Percentiles rank a stretch among this genome's conserved stretches.
Evolutionary conservation across 139 green algal species (phyloP).

Genomic region (Coelastrella sp.): DNA sequence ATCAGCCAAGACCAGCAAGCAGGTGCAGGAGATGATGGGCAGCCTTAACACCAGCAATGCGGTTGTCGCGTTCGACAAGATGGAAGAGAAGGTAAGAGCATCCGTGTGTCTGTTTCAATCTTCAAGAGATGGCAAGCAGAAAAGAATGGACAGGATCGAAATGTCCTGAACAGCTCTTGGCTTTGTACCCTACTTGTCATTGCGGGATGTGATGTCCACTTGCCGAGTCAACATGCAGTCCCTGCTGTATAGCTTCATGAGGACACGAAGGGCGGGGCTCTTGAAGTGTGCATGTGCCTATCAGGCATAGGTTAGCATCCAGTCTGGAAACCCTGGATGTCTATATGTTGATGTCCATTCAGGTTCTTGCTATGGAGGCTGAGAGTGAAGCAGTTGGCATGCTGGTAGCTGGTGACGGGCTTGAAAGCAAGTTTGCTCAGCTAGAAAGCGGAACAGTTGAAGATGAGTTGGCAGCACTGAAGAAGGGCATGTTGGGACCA

Average conservation of each 20-base stretch:
- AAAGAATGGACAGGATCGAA: background rate
- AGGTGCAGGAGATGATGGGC: conserved; percentile 71
- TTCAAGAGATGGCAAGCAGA: background rate
- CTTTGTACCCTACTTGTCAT: too few species aligned
- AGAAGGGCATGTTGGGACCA: conserved; percentile 72
- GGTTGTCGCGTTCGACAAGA: conserved; percentile 95
- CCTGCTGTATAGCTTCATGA: too few species aligned
- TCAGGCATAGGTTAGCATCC: too few species aligned
- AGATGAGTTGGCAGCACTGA: conserved; percentile 90
- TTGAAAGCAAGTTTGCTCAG: conserved; percentile 86
- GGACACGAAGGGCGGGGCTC: too few species aligned
- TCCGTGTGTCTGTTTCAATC: background rate
- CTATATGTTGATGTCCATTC: background rate
- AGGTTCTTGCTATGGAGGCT: conserved; percentile 89
- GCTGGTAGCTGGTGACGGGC: conserved; percentile 74
- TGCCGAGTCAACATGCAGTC: too few species aligned
- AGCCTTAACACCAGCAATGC: conserved; percentile 89
- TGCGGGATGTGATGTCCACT: too few species aligned
- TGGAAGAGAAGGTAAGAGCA: conserved; percentile 97
- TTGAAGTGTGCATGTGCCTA: too few species aligned
- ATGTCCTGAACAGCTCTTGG: too few species aligned
- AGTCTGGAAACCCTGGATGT: too few species aligned
- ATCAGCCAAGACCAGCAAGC: conserved; percentile 80
- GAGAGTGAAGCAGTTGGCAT: conserved; percentile 85
- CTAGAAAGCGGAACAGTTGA: conserved; percentile 93